Conservation (phyloP, 306 rosid species). For the Dryas drummondii region DNA sequence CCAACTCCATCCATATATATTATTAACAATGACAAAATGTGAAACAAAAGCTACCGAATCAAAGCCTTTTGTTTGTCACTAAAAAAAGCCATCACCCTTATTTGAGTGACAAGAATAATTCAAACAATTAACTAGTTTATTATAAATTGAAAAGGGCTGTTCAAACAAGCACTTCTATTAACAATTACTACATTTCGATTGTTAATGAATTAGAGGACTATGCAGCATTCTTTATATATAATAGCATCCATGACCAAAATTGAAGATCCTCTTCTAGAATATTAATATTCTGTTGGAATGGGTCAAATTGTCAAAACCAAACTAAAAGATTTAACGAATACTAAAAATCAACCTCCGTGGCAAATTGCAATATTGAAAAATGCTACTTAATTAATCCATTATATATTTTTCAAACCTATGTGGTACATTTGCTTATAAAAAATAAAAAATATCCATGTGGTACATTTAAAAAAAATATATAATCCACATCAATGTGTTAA, state of each 20-base stretch:
- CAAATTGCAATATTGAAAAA: too few species aligned
- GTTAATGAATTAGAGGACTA: neutral
- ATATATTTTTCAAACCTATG: too few species aligned
- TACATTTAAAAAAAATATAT: too few species aligned
- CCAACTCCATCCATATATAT: slow-evolving; percentile 25
- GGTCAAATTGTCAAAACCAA: slow-evolving; percentile 5
- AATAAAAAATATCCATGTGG: too few species aligned
- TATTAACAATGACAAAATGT: slow-evolving; percentile 9
- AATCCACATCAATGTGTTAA: too few species aligned
- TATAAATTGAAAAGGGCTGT: neutral
- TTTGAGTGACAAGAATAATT: slow-evolving; percentile 34
- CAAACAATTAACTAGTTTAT: slow-evolving; percentile 28
- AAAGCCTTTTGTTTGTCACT: slow-evolving; percentile 20
- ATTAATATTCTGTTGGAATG: neutral
- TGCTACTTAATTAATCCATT: too few species aligned
- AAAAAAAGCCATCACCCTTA: slow-evolving; percentile 24
- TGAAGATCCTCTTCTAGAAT: slow-evolving; percentile 24
- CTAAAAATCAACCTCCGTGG: too few species aligned
- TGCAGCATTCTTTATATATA: neutral
- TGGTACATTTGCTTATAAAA: too few species aligned
- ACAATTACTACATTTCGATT: neutral
- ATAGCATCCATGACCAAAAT: slow-evolving; percentile 13
- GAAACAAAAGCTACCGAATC: slow-evolving; percentile 25
- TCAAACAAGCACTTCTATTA: slow-evolving; percentile 18
- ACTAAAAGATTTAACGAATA: neutral